Evolutionary conservation across 1,139 yeast genomes (phyloP).

Genomic region (Trichomonascaceae sp.): DNA sequence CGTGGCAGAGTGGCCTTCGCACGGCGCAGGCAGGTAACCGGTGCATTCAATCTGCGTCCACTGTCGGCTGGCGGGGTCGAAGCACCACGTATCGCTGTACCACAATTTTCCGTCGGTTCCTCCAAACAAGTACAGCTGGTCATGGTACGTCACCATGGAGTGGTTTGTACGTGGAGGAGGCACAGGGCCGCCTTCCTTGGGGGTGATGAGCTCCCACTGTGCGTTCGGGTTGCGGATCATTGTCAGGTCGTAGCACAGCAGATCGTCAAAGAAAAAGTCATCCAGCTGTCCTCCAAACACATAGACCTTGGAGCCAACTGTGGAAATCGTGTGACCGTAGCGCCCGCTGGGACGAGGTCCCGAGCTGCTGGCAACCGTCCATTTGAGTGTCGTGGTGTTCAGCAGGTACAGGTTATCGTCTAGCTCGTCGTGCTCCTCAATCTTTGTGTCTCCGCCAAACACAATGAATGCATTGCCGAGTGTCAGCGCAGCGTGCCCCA

Average conservation of each 20-base stretch:
- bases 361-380: conserved; percentile 78
- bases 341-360: conserved; percentile 84
- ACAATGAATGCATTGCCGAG: conserved; percentile 93
- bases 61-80: conserved; percentile 51
- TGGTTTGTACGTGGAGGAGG: conserved; percentile 82
- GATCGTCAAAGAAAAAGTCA: conserved; percentile 71
- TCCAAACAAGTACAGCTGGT: conserved; percentile 84
- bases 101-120: conserved; percentile 73
- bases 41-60: conserved; percentile 45
- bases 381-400: conserved; percentile 78
- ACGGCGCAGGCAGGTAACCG: conserved; percentile 68
- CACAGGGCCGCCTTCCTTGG: conserved; percentile 30
- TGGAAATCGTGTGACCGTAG: conserved; percentile 77
- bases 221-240: conserved; percentile 78
- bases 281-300: conserved; percentile 95
- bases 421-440: conserved; percentile 58
- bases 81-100: conserved; percentile 70
- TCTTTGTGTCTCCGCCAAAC: conserved; percentile 94
- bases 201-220: conserved; percentile 65
- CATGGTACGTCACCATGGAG: conserved; percentile 69
- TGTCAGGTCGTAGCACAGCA: conserved; percentile 76
- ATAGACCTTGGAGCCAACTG: conserved; percentile 59
- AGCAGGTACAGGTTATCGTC: conserved; percentile 85
- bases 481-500: conserved; percentile 85
- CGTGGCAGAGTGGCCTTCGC: conserved; percentile 85